Percentiles rank a stretch among this genome's conserved stretches.
These are phyloP conservation scores for Stagonosporopsis vannaccii DNA, from an alignment of 2,329 filamentous ascomycete species.

Conservation along the genomic window DNA sequence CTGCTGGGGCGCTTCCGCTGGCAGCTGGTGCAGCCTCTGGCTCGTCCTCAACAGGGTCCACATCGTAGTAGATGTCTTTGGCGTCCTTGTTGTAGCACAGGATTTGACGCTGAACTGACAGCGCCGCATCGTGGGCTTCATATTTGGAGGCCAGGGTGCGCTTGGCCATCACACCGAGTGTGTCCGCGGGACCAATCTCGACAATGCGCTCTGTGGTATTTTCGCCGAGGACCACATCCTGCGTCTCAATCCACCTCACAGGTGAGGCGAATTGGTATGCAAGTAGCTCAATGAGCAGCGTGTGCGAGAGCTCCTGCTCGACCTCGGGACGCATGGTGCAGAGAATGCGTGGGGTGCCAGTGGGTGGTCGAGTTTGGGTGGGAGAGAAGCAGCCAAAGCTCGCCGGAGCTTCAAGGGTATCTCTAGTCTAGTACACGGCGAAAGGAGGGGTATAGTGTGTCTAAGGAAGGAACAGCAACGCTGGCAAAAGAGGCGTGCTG, in stretches of 20 bases:
- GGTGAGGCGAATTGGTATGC: slow-evolving; percentile 99
- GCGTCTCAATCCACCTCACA: slow-evolving; percentile 99
- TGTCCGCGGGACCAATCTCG: slow-evolving; percentile 96
- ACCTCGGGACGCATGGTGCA: slow-evolving; percentile 91
- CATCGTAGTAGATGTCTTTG: slow-evolving; percentile 99
- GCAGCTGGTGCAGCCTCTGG: slow-evolving; percentile 63
- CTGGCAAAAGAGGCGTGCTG: slow-evolving; percentile 18
- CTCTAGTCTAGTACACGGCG: slow-evolving; percentile 30
- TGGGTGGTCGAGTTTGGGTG: slow-evolving; percentile 14
- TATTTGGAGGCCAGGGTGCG: slow-evolving; percentile 95
- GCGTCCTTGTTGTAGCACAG: slow-evolving; percentile 99
- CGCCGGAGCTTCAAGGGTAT: slow-evolving; percentile 37
- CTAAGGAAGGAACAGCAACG: slow-evolving; percentile 26
- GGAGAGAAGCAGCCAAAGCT: slow-evolving; percentile 26
- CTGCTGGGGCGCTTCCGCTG: slow-evolving; percentile 51
- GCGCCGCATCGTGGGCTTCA: slow-evolving; percentile 96
- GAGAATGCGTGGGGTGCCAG: slow-evolving; percentile 32
- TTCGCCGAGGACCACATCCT: slow-evolving; percentile 98
- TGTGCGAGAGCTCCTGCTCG: slow-evolving; percentile 99
- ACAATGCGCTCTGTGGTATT: slow-evolving; percentile 97
- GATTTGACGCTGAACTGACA: slow-evolving; percentile 95
- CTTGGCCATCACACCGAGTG: slow-evolving; percentile 96
- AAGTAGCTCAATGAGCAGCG: slow-evolving; percentile 95
- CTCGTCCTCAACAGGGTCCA: slow-evolving; percentile 87
- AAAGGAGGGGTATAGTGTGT: slow-evolving; percentile 30